A percentile compares a stretch with the other conserved stretches of the same genome.
These are phyloP conservation scores for Xylaria sp. DNA, from an alignment of 495 filamentous ascomycete genomes.

Conservation along the genomic window DNA sequence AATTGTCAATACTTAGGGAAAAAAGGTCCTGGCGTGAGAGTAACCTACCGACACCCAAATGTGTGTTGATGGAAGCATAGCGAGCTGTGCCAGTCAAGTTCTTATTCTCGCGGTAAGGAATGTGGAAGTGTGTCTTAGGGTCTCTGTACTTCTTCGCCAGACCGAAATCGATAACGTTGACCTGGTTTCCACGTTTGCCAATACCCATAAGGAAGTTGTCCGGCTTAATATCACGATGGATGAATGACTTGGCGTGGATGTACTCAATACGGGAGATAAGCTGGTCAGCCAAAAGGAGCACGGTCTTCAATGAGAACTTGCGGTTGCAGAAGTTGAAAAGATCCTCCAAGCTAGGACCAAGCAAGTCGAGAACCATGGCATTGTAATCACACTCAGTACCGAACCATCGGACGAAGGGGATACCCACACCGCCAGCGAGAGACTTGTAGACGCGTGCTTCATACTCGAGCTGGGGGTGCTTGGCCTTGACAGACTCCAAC, in stretches of 20 bases:
- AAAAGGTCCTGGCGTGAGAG: background rate
- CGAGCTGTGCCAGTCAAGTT: conserved; percentile 99
- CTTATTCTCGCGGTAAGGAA: conserved; percentile 99
- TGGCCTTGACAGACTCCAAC: conserved; percentile 99
- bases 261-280: conserved; percentile 99
- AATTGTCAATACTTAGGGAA: conserved; percentile 35
- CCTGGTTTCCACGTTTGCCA: conserved; percentile 99
- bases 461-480: conserved; percentile 99
- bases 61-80: conserved; percentile 99
- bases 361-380: conserved; percentile 98
- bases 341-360: conserved; percentile 97
- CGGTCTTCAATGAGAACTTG: conserved; percentile 99
- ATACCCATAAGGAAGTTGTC: conserved; percentile 99
- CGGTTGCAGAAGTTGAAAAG: conserved; percentile 99
- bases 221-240: conserved; percentile 99
- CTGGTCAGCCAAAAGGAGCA: conserved; percentile 95
- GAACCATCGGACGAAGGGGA: conserved; percentile 99
- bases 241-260: conserved; percentile 99
- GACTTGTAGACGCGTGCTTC: conserved; percentile 99
- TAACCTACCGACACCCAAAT: conserved; percentile 83
- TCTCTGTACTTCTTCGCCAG: conserved; percentile 99
- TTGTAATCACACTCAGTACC: conserved; percentile 99
- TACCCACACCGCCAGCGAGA: conserved; percentile 96
- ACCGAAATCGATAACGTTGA: conserved; percentile 99
- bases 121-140: conserved; percentile 99